These are phyloP conservation scores for Davidsoniella eucalypti DNA, from an alignment of 2,329 filamentous ascomycete genomes.

Conservation along the genomic window DNA sequence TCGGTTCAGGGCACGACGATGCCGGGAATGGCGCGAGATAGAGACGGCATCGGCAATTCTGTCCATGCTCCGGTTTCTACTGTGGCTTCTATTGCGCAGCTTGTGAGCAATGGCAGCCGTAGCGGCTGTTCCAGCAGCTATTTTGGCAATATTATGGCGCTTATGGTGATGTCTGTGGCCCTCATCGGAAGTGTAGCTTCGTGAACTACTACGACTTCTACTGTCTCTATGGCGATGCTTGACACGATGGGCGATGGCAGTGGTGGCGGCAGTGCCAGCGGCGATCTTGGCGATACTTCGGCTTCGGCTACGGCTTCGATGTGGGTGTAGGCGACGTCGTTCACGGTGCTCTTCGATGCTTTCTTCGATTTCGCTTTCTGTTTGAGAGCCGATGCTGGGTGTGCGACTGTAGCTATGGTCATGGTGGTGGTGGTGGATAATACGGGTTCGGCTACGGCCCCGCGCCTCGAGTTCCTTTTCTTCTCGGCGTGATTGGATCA, in stretches of 20 bases:
- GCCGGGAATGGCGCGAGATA: neutral
- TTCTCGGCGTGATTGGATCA: conserved; percentile 41
- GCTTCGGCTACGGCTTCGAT: conserved; percentile 33
- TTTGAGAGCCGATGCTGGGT: neutral
- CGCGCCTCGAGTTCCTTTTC: conserved; percentile 38
- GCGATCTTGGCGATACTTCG: conserved; percentile 40
- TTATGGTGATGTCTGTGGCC: neutral
- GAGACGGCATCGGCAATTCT: neutral
- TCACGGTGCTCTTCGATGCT: neutral
- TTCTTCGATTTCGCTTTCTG: conserved; percentile 13
- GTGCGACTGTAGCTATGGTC: conserved; percentile 21
- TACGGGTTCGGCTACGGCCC: conserved; percentile 36
- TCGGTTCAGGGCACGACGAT: neutral
- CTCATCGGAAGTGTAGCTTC: neutral
- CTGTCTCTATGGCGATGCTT: conserved; percentile 31
- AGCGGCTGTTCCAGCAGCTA: conserved; percentile 40
- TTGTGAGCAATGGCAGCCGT: conserved; percentile 42
- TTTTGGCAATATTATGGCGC: conserved; percentile 35
- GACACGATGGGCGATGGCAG: conserved; percentile 26
- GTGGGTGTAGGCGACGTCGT: neutral
- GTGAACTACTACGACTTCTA: conserved; percentile 28
- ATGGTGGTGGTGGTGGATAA: conserved; percentile 10
- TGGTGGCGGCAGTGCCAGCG: conserved; percentile 28
- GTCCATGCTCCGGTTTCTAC: conserved; percentile 15
- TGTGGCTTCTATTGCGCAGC: conserved; percentile 29